phyloP scores from a whole-genome alignment of 1,284 basidiomycete genomes.

The Tetrapyrgos nigripes region DNA sequence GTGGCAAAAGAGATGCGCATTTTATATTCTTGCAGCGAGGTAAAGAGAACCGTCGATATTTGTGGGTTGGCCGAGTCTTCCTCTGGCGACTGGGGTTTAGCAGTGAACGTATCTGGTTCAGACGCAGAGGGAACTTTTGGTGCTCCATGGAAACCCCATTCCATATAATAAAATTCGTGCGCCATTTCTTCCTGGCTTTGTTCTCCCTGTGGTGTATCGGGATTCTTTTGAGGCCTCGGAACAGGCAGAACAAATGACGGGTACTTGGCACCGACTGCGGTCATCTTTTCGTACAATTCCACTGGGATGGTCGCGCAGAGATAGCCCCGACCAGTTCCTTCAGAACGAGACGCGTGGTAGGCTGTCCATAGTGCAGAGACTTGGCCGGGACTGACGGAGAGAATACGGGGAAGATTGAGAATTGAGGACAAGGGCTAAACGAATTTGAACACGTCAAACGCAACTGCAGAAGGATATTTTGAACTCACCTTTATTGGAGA shows the following conservation, averaged over 20 bases:
- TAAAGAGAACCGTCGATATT: constrained; percentile 84
- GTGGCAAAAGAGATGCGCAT: constrained; percentile 87
- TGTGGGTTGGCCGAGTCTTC: constrained; percentile 48
- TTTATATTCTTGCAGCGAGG: constrained; percentile 96
- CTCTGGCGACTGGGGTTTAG: constrained; percentile 32
- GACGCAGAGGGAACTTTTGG: constrained; percentile 55
- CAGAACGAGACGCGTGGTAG: constrained; percentile 82
- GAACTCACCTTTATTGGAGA: constrained; percentile 70
- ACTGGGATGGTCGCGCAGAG: constrained; percentile 83
- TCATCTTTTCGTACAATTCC: constrained; percentile 77
- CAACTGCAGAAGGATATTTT: constrained; percentile 5
- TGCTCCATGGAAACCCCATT: constrained; percentile 82
- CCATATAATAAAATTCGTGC: constrained; percentile 89
- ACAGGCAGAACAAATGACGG: constrained; percentile 84
- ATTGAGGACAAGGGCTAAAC: constrained; percentile 80
- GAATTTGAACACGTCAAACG: constrained; percentile 8
- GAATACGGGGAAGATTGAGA: constrained; percentile 76
- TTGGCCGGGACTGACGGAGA: constrained; percentile 70
- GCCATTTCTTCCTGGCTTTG: too few species aligned
- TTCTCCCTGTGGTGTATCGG: constrained; percentile 36
- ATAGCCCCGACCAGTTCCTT: constrained; percentile 81
- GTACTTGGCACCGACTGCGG: constrained; percentile 64
- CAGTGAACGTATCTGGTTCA: constrained; percentile 17
- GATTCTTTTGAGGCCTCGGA: constrained; percentile 50
- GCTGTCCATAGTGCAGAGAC: constrained; percentile 88